Evolutionary conservation across 1,139 yeast species (phyloP), one percentile per base, ranked within the genome.

Genomic region (Debaryomyces robertsiae): DNA sequence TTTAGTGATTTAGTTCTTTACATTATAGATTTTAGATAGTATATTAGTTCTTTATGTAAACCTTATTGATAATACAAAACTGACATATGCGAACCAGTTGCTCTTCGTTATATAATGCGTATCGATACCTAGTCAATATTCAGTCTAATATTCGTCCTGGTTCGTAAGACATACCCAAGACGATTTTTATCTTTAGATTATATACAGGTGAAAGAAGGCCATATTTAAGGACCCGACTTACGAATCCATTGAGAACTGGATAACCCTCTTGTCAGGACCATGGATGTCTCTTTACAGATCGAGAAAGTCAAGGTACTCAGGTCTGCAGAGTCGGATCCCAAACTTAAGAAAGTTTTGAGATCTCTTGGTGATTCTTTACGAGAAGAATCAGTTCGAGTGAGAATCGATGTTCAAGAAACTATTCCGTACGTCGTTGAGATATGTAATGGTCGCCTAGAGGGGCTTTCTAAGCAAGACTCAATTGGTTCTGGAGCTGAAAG

Each of bases 281-380:
- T 19, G 22, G 22, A 19, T 19, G 22, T 19, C 7, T 19, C 22
- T 19, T 7, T 19, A 7, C 7, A 6, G 22, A 5, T 19, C 22
- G 7, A 19, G 5, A 7, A 5, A 7, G 7, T 7, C 7, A 19
- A 19, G 22, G 22, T 6, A 7, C 22, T 19, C n/a, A n/a, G n/a
- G n/a, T n/a, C n/a, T 19, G 22, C 7, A 19, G 22, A 6, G 22
- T 6, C 22, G 5, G 22, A 19, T 19, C 7, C 5, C 5, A 19
- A 19, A 19, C 22, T 19, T 19, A 5, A 19, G 7, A 19, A 19
- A 7, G 22, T 19, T 19, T 19, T 19, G 22, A 19, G 7, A 7
- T 42, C 40, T n/a, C 43, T 65, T 17, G 71, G 67, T 1, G 64
- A 64, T 27, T 38, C 45, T 11, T 49, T 69, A 6, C 54, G 74